Conservation (phyloP, 768 basidiomycete species). For the Rhodotorula graminis region DNA sequence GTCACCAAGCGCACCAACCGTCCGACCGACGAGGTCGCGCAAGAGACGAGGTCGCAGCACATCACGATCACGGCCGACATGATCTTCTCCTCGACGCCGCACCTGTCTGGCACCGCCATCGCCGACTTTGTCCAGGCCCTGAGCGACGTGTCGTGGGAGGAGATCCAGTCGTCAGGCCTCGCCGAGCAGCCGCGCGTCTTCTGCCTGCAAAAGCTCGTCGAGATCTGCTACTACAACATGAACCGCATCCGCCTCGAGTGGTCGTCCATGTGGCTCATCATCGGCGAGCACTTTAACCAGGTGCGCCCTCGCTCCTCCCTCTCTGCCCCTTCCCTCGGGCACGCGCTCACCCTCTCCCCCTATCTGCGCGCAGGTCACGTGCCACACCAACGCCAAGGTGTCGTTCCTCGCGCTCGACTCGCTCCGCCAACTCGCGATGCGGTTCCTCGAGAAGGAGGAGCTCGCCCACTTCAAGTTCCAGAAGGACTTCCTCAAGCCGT, state of each 20-base stretch:
- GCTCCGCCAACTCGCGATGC: slow-evolving; percentile 91
- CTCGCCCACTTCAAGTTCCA: slow-evolving; percentile 97
- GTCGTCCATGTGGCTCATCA: slow-evolving; percentile 94
- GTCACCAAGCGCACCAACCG: slow-evolving; percentile 44
- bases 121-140: slow-evolving; percentile 95
- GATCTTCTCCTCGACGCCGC: slow-evolving; percentile 95
- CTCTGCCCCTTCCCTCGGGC: background rate
- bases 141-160: slow-evolving; percentile 97
- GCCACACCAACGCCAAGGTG: slow-evolving; percentile 94
- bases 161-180: slow-evolving; percentile 92
- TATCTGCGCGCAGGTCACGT: slow-evolving; percentile 69
- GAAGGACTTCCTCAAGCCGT: slow-evolving; percentile 96
- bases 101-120: slow-evolving; percentile 89
- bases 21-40: slow-evolving; percentile 87
- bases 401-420: slow-evolving; percentile 96
- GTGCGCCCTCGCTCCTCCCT: slow-evolving; percentile 50
- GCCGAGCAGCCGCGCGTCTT: slow-evolving; percentile 92
- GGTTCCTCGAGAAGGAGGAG: slow-evolving; percentile 98
- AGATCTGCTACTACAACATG: slow-evolving; percentile 99
- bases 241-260: slow-evolving; percentile 94
- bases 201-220: slow-evolving; percentile 94
- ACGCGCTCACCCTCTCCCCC: too few relatives aligned
- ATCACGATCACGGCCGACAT: slow-evolving; percentile 98
- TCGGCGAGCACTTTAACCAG: slow-evolving; percentile 98
- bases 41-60: slow-evolving; percentile 93